phyloP scores from a whole-genome alignment of 2,329 filamentous ascomycete genomes.

The Neopestalotiopsis clavispora region DNA sequence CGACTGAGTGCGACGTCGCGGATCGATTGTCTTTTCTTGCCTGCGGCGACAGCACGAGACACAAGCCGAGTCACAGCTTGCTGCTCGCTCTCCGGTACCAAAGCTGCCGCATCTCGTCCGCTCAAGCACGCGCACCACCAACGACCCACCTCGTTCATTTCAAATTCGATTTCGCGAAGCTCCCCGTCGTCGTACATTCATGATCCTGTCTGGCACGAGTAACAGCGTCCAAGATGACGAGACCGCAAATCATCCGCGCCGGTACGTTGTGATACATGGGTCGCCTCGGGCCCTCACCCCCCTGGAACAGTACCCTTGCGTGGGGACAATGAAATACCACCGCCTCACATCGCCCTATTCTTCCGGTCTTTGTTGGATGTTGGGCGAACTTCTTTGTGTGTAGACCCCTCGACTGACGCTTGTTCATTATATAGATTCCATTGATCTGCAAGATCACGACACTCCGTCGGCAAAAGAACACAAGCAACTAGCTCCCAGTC shows the following conservation, averaged over 20 bases:
- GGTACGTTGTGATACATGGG: constrained; percentile 48
- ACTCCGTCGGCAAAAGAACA: constrained; percentile 87
- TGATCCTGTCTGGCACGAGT: constrained; percentile 30
- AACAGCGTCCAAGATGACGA: constrained; percentile 54
- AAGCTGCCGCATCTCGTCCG: neutral
- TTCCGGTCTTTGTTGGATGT: neutral
- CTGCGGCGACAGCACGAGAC: neutral
- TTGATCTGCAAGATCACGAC: constrained; percentile 88
- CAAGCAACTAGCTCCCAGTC: constrained; percentile 45
- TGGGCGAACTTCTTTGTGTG: constrained; percentile 20
- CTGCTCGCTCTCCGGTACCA: neutral
- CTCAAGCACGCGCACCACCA: neutral
- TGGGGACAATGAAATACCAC: neutral
- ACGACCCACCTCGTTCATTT: constrained; percentile 16
- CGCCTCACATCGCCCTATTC: neutral
- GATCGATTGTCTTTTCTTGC: neutral
- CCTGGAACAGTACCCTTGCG: neutral
- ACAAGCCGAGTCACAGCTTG: neutral
- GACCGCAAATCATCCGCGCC: constrained; percentile 64
- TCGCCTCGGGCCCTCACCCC: neutral
- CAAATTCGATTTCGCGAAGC: constrained; percentile 23
- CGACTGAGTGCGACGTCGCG: neutral
- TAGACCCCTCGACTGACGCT: constrained; percentile 29
- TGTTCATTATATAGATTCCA: constrained; percentile 70
- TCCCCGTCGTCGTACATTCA: constrained; percentile 30